phyloP scores from a whole-genome alignment of 2,329 filamentous ascomycete species.

The Lojkania enalia region DNA sequence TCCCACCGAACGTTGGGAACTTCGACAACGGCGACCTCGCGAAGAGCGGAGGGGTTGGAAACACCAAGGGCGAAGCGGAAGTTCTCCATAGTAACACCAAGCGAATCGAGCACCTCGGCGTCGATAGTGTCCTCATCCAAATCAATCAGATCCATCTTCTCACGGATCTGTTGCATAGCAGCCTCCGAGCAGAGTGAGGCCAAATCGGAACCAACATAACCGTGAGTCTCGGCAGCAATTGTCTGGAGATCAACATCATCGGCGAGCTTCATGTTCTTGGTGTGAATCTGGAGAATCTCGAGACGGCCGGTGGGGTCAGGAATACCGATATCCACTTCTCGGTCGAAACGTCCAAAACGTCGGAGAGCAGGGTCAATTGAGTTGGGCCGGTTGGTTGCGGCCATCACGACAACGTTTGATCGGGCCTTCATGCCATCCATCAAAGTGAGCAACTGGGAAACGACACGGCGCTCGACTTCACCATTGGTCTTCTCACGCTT shows the following conservation, averaged over 20 bases:
- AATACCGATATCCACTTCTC: conserved; percentile 97
- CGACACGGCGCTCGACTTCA: conserved; percentile 96
- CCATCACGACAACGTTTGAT: conserved; percentile 98
- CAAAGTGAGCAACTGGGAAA: conserved; percentile 92
- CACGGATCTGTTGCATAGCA: conserved; percentile 99
- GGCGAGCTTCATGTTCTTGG: conserved; percentile 99
- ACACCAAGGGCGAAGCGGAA: conserved; percentile 98
- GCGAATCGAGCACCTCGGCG: conserved; percentile 94
- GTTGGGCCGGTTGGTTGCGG: conserved; percentile 97
- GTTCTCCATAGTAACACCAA: conserved; percentile 99
- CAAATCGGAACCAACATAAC: conserved; percentile 98
- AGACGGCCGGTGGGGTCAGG: conserved; percentile 97
- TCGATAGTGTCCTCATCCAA: conserved; percentile 99
- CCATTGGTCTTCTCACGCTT: conserved; percentile 99
- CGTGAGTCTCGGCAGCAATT: conserved; percentile 96
- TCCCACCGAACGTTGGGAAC: conserved; percentile 99
- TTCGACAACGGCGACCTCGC: conserved; percentile 98
- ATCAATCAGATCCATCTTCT: conserved; percentile 99
- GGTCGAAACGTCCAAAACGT: conserved; percentile 98
- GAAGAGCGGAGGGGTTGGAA: conserved; percentile 96
- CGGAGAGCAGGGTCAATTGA: conserved; percentile 97
- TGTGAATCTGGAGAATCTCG: conserved; percentile 98
- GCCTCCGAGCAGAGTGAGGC: conserved; percentile 98
- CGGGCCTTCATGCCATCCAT: conserved; percentile 99
- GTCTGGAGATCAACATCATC: conserved; percentile 97